These are phyloP conservation scores for Sanghuangporus baumii DNA, from an alignment of 1,284 basidiomycete genomes.

Conservation along the genomic window DNA sequence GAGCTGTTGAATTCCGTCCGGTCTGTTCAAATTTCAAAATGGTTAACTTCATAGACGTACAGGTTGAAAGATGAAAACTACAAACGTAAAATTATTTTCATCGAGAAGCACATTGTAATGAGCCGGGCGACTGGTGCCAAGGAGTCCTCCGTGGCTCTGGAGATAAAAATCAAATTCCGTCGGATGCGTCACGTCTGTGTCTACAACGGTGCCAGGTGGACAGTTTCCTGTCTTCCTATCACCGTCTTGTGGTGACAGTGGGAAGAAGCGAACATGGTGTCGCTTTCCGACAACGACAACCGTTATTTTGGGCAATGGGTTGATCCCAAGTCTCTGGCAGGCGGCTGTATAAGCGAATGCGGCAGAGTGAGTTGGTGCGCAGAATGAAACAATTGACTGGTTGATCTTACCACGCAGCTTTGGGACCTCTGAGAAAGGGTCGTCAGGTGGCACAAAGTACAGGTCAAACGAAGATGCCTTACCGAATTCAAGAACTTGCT, in stretches of 20 bases:
- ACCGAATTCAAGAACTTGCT: slow-evolving; percentile 60
- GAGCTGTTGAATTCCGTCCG: slow-evolving; percentile 62
- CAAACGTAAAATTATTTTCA: slow-evolving; percentile 49
- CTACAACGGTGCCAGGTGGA: slow-evolving; percentile 69
- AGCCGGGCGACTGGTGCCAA: slow-evolving; percentile 56
- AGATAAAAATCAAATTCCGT: slow-evolving; percentile 80
- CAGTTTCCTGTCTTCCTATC: slow-evolving; percentile 65
- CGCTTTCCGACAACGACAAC: slow-evolving; percentile 70
- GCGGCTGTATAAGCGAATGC: slow-evolving; percentile 36
- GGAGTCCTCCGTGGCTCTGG: slow-evolving; percentile 65
- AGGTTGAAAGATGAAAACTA: slow-evolving; percentile 14
- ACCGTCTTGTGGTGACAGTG: slow-evolving; percentile 41
- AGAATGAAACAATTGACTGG: too few relatives aligned
- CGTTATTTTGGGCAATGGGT: slow-evolving; percentile 53
- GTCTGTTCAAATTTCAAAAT: slow-evolving; percentile 30
- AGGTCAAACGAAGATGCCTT: slow-evolving; percentile 16
- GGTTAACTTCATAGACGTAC: slow-evolving; percentile 21
- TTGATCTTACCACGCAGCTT: slow-evolving; percentile 48
- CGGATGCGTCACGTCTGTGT: slow-evolving; percentile 64
- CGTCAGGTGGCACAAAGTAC: not conserved
- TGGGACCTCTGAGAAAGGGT: slow-evolving; percentile 43
- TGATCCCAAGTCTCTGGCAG: slow-evolving; percentile 47
- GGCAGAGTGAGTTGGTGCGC: not conserved
- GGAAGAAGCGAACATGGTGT: slow-evolving; percentile 76
- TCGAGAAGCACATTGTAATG: slow-evolving; percentile 66